Conservation (phyloP, 371 early-diverging fungal genomes). For the Nosema muscidifuracis region DNA sequence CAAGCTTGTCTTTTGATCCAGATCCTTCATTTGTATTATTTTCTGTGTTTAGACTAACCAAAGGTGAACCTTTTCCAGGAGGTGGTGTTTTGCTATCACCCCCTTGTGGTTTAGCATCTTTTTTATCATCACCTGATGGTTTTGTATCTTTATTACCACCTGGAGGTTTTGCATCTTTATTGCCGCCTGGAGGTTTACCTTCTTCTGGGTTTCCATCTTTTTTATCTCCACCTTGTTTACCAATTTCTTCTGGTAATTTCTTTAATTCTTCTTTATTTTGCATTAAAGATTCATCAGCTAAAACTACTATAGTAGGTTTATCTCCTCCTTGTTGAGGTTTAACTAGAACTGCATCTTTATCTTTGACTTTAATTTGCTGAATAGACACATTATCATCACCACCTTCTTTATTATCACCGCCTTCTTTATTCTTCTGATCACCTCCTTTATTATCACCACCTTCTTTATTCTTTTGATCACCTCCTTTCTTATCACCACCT, state of each 20-base stretch:
- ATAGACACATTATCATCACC: background rate
- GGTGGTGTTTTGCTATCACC: background rate
- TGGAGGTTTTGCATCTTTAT: background rate
- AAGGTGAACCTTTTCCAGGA: background rate
- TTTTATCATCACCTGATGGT: background rate
- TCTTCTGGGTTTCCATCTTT: no score
- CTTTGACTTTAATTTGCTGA: conserved; percentile 2
- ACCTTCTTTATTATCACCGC: background rate
- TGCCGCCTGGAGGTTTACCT: background rate
- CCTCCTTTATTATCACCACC: background rate
- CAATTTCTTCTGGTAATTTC: background rate
- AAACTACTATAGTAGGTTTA: background rate
- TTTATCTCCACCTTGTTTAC: background rate
- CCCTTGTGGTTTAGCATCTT: background rate
- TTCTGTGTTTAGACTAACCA: background rate
- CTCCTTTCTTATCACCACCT: no score
- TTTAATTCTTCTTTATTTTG: background rate
- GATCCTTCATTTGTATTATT: background rate
- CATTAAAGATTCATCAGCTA: background rate
- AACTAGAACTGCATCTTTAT: conserved; percentile 1
- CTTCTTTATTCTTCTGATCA: background rate
- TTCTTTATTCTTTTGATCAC: background rate
- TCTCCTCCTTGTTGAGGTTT: background rate
- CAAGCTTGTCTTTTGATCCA: background rate
- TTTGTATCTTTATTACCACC: background rate